A percentile compares a stretch with the other conserved stretches of the same genome.
phyloP scores from a whole-genome alignment of 1,284 basidiomycete species.

The Tylopilus sp. region DNA sequence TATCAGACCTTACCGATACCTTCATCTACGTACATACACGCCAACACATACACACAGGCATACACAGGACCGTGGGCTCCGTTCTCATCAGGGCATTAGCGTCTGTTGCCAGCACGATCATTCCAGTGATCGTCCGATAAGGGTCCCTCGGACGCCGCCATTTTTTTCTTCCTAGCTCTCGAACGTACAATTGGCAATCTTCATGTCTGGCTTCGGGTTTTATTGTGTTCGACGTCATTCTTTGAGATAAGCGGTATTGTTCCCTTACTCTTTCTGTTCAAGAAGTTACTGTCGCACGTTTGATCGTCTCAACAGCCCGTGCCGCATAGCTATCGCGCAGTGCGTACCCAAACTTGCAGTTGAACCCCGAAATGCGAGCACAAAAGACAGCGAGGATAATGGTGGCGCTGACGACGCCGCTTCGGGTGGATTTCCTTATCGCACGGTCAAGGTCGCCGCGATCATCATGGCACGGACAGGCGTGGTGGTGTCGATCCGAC shows the following conservation, averaged over 20 bases:
- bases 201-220: constrained; percentile 4
- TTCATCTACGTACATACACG: neutral
- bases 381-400: neutral
- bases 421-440: constrained; percentile 2
- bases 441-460: neutral
- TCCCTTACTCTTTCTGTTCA: neutral
- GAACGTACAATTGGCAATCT: constrained; percentile 8
- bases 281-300: constrained; percentile 5
- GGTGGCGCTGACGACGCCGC: neutral
- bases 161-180: neutral
- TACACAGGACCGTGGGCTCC: neutral
- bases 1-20: constrained; percentile 22
- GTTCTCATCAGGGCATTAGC: neutral
- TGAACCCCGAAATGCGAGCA: neutral
- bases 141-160: neutral
- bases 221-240: neutral
- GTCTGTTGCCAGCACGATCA: neutral
- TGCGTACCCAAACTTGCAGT: neutral
- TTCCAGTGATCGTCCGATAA: constrained; percentile 20
- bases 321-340: neutral
- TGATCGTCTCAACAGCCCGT: constrained; percentile 4
- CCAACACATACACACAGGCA: constrained; percentile 8
- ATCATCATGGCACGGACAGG: neutral
- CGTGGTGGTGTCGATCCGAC: neutral
- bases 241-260: constrained; percentile 9